Evolutionary conservation across 164 flowering plant genomes (phyloP).

Genomic region (Tinospora cordifolia): DNA sequence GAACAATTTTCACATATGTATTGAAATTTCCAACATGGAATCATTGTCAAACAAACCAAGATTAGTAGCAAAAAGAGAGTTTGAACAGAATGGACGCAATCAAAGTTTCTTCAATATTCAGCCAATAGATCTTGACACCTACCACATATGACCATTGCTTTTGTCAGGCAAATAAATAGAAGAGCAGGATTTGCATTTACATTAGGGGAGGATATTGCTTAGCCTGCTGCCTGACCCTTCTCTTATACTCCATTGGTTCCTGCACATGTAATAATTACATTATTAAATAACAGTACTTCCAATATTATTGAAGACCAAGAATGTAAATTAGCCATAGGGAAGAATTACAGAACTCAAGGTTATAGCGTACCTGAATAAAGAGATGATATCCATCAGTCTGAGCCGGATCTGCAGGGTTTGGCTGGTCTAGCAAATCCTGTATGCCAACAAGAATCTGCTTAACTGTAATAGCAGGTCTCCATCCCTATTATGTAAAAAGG

Average conservation of each 20-base stretch:
- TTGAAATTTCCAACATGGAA: background rate
- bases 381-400: conserved; percentile 94
- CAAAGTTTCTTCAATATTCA: background rate
- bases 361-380: conserved; percentile 58
- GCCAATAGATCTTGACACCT: conserved; percentile 4
- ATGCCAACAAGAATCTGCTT: conserved; percentile 89
- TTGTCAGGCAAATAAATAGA: background rate
- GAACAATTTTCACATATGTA: background rate
- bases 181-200: conserved; percentile 19
- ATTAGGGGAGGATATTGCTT: conserved; percentile 58
- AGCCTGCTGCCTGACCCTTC: conserved; percentile 66
- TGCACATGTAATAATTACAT: conserved; percentile 9
- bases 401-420: conserved; percentile 90
- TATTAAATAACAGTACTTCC: background rate
- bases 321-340: background rate
- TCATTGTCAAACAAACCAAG: background rate
- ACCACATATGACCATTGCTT: background rate
- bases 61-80: conserved; percentile 1
- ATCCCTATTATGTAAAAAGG: conserved; percentile 42
- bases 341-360: background rate
- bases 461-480: conserved; percentile 98
- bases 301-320: background rate
- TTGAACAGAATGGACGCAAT: conserved; percentile 3
- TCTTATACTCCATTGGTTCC: conserved; percentile 66
- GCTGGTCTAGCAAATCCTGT: conserved; percentile 84